Evolutionary conservation across 1,139 yeast species (phyloP).

Genomic region (Suzukiozyma palmioleophila): DNA sequence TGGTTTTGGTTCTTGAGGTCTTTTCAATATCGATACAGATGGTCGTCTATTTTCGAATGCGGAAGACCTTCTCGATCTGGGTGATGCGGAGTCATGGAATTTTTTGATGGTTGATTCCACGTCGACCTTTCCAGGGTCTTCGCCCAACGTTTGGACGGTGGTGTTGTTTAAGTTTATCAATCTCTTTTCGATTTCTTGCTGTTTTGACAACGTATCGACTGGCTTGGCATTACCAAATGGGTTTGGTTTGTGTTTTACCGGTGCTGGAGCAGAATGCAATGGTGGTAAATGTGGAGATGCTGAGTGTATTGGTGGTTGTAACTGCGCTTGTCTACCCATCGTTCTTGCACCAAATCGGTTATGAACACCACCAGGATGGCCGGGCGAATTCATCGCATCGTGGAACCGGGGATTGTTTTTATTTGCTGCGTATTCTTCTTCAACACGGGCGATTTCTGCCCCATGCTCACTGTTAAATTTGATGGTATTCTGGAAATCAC

Average conservation of each 20-base stretch:
- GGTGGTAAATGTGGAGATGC: slow-evolving; percentile 2
- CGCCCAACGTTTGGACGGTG: slow-evolving; percentile 50
- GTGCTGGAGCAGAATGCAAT: slow-evolving; percentile 6
- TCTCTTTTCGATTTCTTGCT: slow-evolving; percentile 40
- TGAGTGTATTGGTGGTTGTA: slow-evolving; percentile 1
- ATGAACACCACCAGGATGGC: slow-evolving; percentile 1
- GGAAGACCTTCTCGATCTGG: slow-evolving; percentile 13
- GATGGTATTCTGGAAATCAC: slow-evolving; percentile 45
- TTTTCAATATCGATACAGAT: slow-evolving; percentile 16
- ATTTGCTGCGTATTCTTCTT: slow-evolving; percentile 27
- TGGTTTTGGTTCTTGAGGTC: slow-evolving; percentile 9
- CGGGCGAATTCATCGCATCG: slow-evolving; percentile 4
- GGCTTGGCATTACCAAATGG: slow-evolving; percentile 49
- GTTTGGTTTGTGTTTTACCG: slow-evolving; percentile 28
- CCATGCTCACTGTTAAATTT: slow-evolving; percentile 36
- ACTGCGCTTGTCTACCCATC: slow-evolving; percentile 3
- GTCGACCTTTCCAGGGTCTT: slow-evolving; percentile 15
- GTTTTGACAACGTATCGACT: slow-evolving; percentile 38
- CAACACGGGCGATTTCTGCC: slow-evolving; percentile 25
- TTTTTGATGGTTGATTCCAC: slow-evolving; percentile 14
- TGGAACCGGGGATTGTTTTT: slow-evolving; percentile 7
- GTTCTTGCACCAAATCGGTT: slow-evolving; percentile 5
- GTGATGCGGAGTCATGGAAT: slow-evolving; percentile 12
- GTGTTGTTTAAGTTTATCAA: slow-evolving; percentile 52
- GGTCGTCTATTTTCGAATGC: slow-evolving; percentile 15